Base-by-base conservation (phyloP, 202 grass and related monocot species). In the Elaeis oleifera region DNA sequence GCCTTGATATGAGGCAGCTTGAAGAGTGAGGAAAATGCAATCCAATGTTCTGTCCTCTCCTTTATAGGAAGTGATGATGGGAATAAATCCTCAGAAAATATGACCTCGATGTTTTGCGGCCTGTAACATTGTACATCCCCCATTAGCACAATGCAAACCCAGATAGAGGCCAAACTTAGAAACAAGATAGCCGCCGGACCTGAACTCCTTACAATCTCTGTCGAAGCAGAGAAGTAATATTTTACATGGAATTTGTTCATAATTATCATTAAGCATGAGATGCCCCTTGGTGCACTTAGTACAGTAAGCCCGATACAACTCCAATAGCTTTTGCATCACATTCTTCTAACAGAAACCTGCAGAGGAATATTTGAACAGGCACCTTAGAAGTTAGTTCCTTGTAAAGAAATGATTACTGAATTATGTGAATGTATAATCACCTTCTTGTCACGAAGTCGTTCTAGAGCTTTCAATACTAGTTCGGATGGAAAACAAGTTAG, bases 201-300 rank as follows among this genome's bases (percentile, higher is more conserved):
- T 92, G 71, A 89, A 92, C 20, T 70, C 71, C 70, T 81, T 81
- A 53, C 77, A 72, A 60, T 88, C 87, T 76, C 85, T 92, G 53
- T 97, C 65, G 18, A 97, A 83, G 71, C 79, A 92, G 67, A 86
- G 82, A 61, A 79, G 27, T 62, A 89, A 62, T 60, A 86, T 70
- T 77, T 91, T 89, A 70, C 79, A 86, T 2, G 84, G 92, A 61
- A 97, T 91, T 86, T 89, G 71, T 70, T 92, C 92, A 77, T 92
- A 97, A 59, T 81, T 60, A 63, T 73, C 51, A 63, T 75, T 83
- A 54, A 86, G 69, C 63, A 60, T 25, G 32, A 65, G 59, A 73
- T 60, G 70, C 57, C 91, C 84, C 73, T 92, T 90, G 39, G 84
- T 83, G 59, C 92, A 89, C 77, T 92, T 75, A 3, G 74, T 75